Conservation (phyloP, 352 stramenopile species). For the Thraustochytrium sp. region DNA sequence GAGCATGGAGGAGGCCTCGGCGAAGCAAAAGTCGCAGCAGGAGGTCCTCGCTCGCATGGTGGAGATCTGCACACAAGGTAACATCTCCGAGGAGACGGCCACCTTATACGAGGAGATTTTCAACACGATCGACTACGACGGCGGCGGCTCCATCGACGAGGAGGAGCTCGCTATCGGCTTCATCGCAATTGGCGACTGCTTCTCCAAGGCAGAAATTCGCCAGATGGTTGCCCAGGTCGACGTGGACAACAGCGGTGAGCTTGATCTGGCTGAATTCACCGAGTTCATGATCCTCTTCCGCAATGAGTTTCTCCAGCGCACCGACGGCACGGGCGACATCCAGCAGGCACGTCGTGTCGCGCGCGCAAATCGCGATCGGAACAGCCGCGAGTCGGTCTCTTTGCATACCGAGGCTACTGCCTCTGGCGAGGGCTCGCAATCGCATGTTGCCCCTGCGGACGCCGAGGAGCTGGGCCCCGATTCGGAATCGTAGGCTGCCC, state of each 20-base stretch:
- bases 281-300: conserved; percentile 60
- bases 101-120: conserved; percentile 76
- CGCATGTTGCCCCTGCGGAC: too few relatives aligned
- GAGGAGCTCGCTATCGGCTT: conserved; percentile 69
- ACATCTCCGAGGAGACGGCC: conserved; percentile 58
- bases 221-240: conserved; percentile 77
- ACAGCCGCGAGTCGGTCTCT: too few relatives aligned
- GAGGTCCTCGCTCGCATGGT: conserved; percentile 47
- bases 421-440: too few relatives aligned
- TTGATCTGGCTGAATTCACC: conserved; percentile 72
- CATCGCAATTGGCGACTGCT: conserved; percentile 68
- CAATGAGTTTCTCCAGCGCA: not conserved
- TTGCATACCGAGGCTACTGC: too few relatives aligned
- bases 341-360: not conserved
- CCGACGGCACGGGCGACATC: not conserved
- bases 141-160: conserved; percentile 70
- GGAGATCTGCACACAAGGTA: conserved; percentile 69
- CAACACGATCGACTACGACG: conserved; percentile 68
- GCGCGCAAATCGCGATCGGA: not conserved
- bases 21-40: conserved; percentile 50
- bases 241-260: conserved; percentile 71
- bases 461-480: too few relatives aligned
- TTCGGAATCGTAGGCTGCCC: too few relatives aligned
- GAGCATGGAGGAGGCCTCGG: conserved; percentile 76
- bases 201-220: conserved; percentile 66